Evolutionary conservation across 2,329 filamentous ascomycete species (phyloP).

Genomic region (Paracamarosporium sp.): DNA sequence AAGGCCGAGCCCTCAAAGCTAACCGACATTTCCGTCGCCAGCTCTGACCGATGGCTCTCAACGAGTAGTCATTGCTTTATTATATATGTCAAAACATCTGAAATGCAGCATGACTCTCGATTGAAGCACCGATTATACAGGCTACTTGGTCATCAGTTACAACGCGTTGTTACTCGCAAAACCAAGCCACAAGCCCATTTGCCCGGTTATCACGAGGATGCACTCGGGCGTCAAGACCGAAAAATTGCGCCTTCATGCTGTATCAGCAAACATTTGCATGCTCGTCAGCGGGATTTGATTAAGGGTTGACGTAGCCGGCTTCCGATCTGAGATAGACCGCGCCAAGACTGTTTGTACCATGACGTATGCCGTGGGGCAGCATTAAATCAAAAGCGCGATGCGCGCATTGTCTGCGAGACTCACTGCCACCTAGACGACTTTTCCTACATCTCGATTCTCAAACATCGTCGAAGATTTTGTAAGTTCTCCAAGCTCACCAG

Average conservation of each 20-base stretch:
- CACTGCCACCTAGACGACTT: slow-evolving; percentile 2
- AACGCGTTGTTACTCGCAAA: no score
- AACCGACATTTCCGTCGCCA: no score
- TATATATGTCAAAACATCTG: not conserved
- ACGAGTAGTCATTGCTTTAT: no score
- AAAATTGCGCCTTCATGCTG: not conserved
- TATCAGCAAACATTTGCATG: slow-evolving; percentile 13
- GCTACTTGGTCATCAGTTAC: no score
- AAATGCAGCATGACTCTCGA: no score
- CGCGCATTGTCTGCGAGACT: slow-evolving; percentile 1
- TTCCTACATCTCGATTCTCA: not conserved
- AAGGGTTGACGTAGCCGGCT: slow-evolving; percentile 32
- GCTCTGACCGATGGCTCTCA: no score
- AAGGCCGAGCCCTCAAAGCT: no score
- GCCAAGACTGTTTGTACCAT: slow-evolving; percentile 22
- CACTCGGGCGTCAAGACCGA: not conserved
- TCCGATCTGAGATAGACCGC: slow-evolving; percentile 22
- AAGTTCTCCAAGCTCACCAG: not conserved
- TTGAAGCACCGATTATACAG: no score
- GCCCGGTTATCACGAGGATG: no score
- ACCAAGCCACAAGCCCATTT: no score
- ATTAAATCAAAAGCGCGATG: slow-evolving; percentile 21
- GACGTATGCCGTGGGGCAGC: slow-evolving; percentile 35
- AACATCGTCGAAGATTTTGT: not conserved
- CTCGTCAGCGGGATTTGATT: slow-evolving; percentile 14